Conservation (phyloP, 73 alveolate genomes). For the Paramecium bursaria region DNA sequence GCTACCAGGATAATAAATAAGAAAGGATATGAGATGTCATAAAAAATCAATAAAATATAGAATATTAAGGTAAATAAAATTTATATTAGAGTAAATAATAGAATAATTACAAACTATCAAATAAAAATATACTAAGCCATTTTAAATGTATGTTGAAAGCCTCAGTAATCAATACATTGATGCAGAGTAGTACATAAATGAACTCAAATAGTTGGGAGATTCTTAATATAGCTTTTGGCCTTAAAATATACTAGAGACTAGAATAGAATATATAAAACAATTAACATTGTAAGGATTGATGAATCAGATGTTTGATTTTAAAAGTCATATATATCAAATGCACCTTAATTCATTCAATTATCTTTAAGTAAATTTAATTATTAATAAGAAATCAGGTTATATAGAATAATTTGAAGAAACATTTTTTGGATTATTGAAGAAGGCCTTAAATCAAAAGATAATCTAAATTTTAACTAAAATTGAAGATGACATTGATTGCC, state of each 20-base stretch:
- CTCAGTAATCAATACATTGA: constrained; percentile 12
- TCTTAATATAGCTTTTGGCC: constrained; percentile 2
- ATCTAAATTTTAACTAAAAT: neutral
- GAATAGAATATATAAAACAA: constrained; percentile 27
- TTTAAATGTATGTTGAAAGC: constrained; percentile 16
- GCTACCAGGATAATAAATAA: no score
- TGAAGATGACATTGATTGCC: constrained; percentile 31
- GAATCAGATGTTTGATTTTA: neutral
- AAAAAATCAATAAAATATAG: no score
- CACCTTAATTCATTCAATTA: constrained; percentile 13
- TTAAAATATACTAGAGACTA: neutral
- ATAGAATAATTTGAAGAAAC: neutral
- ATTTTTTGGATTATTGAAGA: neutral
- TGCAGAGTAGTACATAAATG: neutral
- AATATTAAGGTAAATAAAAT: no score
- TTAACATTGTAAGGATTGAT: constrained; percentile 41
- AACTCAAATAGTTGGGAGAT: neutral
- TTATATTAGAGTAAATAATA: constrained; percentile 5
- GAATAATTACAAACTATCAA: constrained; percentile 4
- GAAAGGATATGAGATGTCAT: no score
- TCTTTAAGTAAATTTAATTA: neutral
- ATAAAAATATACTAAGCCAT: neutral
- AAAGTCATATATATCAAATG: constrained; percentile 2
- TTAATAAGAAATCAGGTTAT: neutral
- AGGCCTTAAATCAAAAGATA: constrained; percentile 24